Conservation (phyloP, 2,329 filamentous ascomycete species). For the Fusarium mexicanum region DNA sequence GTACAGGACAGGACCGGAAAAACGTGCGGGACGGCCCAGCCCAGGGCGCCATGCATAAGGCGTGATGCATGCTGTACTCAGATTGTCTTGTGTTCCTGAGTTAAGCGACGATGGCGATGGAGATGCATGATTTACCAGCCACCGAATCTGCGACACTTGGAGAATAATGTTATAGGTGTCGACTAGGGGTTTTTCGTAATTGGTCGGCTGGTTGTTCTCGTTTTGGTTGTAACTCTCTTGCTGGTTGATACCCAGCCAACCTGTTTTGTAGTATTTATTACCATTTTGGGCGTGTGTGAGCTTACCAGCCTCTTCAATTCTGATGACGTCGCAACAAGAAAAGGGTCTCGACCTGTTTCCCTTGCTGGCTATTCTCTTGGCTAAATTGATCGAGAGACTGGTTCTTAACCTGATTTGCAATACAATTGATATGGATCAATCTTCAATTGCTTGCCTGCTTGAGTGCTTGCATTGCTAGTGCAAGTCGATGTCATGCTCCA, state of each 20-base stretch:
- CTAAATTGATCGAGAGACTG: not conserved
- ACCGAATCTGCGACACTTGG: slow-evolving; percentile 11
- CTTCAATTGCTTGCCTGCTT: not conserved
- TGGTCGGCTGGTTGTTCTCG: not conserved
- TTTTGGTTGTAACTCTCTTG: not conserved
- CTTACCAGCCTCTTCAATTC: slow-evolving; percentile 29
- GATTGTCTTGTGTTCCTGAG: slow-evolving; percentile 27
- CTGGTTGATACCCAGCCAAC: slow-evolving; percentile 21
- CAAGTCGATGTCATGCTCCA: slow-evolving; percentile 20
- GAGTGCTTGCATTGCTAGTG: slow-evolving; percentile 37
- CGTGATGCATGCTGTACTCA: not conserved
- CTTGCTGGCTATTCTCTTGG: not conserved
- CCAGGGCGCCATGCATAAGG: slow-evolving; percentile 14
- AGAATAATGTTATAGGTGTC: not conserved
- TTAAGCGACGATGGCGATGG: not conserved
- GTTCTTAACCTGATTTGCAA: slow-evolving; percentile 2
- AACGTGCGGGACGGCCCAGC: slow-evolving; percentile 24
- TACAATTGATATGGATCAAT: not conserved
- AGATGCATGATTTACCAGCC: slow-evolving; percentile 8
- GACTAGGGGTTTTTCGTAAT: not conserved
- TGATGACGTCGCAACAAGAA: slow-evolving; percentile 12
- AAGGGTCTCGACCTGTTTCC: slow-evolving; percentile 8
- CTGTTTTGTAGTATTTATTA: slow-evolving; percentile 23
- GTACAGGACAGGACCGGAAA: not conserved
- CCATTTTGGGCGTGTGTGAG: slow-evolving; percentile 9